phyloP scores from a whole-genome alignment of 345 rosid species.

The Ailanthus altissimus region DNA sequence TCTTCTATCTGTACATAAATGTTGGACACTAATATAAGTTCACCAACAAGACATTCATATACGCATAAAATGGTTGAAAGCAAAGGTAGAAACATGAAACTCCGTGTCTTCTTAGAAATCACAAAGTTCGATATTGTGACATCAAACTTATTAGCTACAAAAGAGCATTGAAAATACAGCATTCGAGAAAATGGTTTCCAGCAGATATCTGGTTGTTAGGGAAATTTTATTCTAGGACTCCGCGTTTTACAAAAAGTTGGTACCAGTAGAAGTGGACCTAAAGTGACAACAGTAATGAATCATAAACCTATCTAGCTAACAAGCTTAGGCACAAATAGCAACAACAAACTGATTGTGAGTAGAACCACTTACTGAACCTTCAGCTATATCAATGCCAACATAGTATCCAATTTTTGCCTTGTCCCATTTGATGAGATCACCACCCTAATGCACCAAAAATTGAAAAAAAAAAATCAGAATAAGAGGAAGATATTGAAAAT shows the following conservation, averaged over 20 bases:
- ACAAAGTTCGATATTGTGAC: not conserved
- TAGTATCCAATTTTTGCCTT: slow-evolving; percentile 90
- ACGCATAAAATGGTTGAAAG: not conserved
- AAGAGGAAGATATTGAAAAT: too few species aligned
- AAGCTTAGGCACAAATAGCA: not conserved
- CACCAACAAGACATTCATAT: not conserved
- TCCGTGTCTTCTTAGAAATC: not conserved
- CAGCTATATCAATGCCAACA: slow-evolving; percentile 96
- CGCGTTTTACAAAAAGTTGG: not conserved
- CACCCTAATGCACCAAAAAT: slow-evolving; percentile 55
- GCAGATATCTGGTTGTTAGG: not conserved
- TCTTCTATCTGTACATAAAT: slow-evolving; percentile 78
- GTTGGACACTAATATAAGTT: not conserved
- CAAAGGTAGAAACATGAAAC: not conserved
- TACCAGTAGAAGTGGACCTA: not conserved
- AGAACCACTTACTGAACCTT: slow-evolving; percentile 75
- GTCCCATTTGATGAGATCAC: slow-evolving; percentile 99
- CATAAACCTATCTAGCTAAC: not conserved
- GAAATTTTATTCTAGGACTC: too few species aligned
- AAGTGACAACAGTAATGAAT: not conserved
- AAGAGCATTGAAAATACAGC: not conserved
- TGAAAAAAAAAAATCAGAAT: slow-evolving; percentile 9
- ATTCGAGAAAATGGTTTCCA: not conserved
- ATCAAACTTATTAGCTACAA: not conserved
- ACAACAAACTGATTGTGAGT: slow-evolving; percentile 1